These are phyloP conservation scores for Colletotrichum lupini DNA, from an alignment of 2,329 filamentous ascomycete genomes.

Conservation along the genomic window DNA sequence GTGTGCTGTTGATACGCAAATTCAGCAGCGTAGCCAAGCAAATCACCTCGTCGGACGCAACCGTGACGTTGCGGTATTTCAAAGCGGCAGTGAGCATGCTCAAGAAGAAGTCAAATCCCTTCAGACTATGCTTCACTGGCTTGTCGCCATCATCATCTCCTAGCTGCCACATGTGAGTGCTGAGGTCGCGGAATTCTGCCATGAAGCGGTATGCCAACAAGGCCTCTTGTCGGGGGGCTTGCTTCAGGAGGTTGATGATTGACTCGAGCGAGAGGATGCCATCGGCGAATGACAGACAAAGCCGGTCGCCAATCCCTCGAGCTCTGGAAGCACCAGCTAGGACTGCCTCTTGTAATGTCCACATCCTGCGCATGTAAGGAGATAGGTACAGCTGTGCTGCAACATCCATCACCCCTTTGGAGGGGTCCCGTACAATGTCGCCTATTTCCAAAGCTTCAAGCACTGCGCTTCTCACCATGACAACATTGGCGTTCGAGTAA, in stretches of 20 bases:
- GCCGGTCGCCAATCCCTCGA: slow-evolving; percentile 8
- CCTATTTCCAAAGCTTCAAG: neutral
- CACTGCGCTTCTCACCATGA: slow-evolving; percentile 11
- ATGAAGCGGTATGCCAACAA: neutral
- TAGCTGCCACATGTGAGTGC: neutral
- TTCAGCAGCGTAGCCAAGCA: slow-evolving; percentile 1
- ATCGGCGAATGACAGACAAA: slow-evolving; percentile 16
- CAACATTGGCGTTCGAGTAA: slow-evolving; percentile 22
- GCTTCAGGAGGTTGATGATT: slow-evolving; percentile 2
- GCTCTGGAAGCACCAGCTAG: slow-evolving; percentile 1
- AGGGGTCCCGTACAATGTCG: neutral
- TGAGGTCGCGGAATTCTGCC: slow-evolving; percentile 4
- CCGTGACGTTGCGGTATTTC: slow-evolving; percentile 13
- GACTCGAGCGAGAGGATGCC: slow-evolving; percentile 3
- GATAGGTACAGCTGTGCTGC: slow-evolving; percentile 14
- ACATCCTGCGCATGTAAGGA: slow-evolving; percentile 29
- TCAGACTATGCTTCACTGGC: too few relatives aligned
- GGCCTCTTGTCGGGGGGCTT: neutral
- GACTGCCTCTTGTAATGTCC: slow-evolving; percentile 30
- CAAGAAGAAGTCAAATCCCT: neutral
- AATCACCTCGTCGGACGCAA: slow-evolving; percentile 19
- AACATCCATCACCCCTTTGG: slow-evolving; percentile 9
- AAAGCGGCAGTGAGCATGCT: slow-evolving; percentile 8
- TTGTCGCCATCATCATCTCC: neutral
- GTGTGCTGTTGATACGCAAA: neutral